Base-by-base conservation (phyloP, 495 filamentous ascomycete species). In the Aspergillus sclerotioniger region DNA sequence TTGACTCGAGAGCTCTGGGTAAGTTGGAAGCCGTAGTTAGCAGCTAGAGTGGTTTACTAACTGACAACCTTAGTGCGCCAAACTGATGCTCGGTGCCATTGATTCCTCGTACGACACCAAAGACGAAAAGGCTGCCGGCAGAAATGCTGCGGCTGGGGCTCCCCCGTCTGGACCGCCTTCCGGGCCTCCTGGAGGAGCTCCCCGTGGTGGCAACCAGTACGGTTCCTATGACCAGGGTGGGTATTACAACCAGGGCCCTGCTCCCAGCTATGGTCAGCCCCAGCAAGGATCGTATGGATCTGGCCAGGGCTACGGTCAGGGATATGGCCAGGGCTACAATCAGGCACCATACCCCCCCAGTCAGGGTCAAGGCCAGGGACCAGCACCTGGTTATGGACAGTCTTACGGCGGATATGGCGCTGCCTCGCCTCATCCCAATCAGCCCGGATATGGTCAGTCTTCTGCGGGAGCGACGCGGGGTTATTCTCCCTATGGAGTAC, bases 51-150 rank as follows among this genome's bases (percentile, higher is more conserved):
- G 16, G 10, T 4, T 19, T 28, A 2, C 55, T 62, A 16, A 64
- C 52, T 55, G 8, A 61, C 10, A 53, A 33, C 29, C 47, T 2
- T 35, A 82, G 80, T 77, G 86, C 57, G 80, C 85, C 17, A 90
- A 90, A 67, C 73, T 90, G 49, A 85, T 90, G 67, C 80, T 90
- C 13, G 87, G 87, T 49, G 81, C 86, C 43, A 87, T 90, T 60
- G 85, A 88, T 66, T 71, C 79, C 3, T 82, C 80, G 8, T 88
- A 88, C 58, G 85, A 88, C 54, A 80, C 71, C 62, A 86, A 88
- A 65, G 85, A 88, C 60, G 85, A 88, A 69, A 78, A 79, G 60
- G 69, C 68, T 3, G 62, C 63, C 33, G 59, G 65, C 3, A 64
- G 64, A 53, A 37, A 58, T 31, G 62, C 59, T 33, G 67, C 57